Conservation (phyloP, 192 early-diverging fungal species). For the Umbelopsis sp. region DNA sequence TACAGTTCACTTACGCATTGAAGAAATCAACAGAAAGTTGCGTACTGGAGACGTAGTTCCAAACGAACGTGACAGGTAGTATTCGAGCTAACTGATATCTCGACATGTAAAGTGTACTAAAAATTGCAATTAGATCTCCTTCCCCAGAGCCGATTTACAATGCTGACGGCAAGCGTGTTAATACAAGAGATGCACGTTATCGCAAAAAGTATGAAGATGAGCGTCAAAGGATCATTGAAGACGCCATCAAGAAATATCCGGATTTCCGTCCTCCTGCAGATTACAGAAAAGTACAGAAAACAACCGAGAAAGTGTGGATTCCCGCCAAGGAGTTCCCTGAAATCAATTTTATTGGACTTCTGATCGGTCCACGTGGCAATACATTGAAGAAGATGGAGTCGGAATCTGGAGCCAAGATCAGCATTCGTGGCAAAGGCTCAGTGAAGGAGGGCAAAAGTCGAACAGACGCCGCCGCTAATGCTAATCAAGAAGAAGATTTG, state of each 20-base stretch:
- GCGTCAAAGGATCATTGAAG: conserved; percentile 83
- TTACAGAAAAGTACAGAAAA: conserved; percentile 82
- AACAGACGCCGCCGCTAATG: conserved; percentile 50
- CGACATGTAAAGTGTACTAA: background rate
- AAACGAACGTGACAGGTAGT: conserved; percentile 75
- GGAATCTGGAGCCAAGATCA: conserved; percentile 93
- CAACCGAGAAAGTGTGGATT: conserved; percentile 93
- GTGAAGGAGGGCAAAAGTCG: conserved; percentile 92
- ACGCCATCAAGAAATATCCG: conserved; percentile 74
- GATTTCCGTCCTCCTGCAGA: conserved; percentile 89
- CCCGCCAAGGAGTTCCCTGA: conserved; percentile 95
- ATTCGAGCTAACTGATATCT: no score
- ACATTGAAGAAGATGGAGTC: conserved; percentile 95
- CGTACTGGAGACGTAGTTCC: conserved; percentile 85
- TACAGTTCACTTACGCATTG: conserved; percentile 81
- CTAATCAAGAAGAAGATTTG: conserved; percentile 77
- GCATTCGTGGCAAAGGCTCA: conserved; percentile 94
- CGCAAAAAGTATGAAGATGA: conserved; percentile 93
- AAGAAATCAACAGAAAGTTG: conserved; percentile 87
- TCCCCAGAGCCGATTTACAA: conserved; percentile 95
- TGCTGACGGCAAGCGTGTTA: conserved; percentile 91
- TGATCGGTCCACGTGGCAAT: conserved; percentile 96
- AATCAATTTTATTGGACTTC: conserved; percentile 96
- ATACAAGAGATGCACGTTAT: conserved; percentile 93
- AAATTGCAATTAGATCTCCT: conserved; percentile 69